Base-by-base conservation (phyloP, 345 rosid species). In the Pistacia vera region DNA sequence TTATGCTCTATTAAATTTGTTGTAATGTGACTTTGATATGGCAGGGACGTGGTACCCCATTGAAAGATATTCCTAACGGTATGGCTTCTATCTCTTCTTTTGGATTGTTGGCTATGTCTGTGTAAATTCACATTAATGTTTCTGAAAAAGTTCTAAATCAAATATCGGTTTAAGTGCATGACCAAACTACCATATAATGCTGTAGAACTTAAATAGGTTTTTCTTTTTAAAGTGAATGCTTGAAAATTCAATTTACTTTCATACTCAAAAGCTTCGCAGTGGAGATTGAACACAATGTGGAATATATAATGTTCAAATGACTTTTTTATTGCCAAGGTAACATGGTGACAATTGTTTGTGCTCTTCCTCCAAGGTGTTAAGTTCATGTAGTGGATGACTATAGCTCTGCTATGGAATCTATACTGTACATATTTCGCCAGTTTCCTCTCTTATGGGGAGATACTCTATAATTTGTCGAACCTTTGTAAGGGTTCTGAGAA, bases 41-140 rank as follows among this genome's bases (percentile, higher is more conserved):
- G 80, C 92, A 95, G 98, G 99, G 97, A 70, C 85, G 72, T 75
- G 98, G 99, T 56, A 95, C 90, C 33, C 89, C 92, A 36, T 87
- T 95, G 75, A 95, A 93, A 81, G 97, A 92, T 81, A 95, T 95
- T 71, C 99, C 99, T 59, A 95, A 89, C 72, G 98, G 98, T 95
- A 87, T 80, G 87, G 58, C 74, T 73, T 35, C 14, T 52, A 12
- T 62, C 20, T 63, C 54, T 51, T 66, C 46, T 49, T 28, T 63
- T 4, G 48, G 49, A 33, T 73, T 44, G 9, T 20, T 17, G 28
- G 54, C 16, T 30, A 4, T 30, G 22, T 1, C 54, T 54, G 14
- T 48, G 17, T 5, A 18, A 36, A 7, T 46, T 63, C 20, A 17
- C 11, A 33, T 62, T 52, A 13, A 49, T 4, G 17, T 63, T 0